A percentile compares a stretch with the other conserved stretches of the same genome.
These are phyloP conservation scores for Ophiostoma angusticollis DNA, from an alignment of 2,329 filamentous ascomycete genomes.

Conservation along the genomic window DNA sequence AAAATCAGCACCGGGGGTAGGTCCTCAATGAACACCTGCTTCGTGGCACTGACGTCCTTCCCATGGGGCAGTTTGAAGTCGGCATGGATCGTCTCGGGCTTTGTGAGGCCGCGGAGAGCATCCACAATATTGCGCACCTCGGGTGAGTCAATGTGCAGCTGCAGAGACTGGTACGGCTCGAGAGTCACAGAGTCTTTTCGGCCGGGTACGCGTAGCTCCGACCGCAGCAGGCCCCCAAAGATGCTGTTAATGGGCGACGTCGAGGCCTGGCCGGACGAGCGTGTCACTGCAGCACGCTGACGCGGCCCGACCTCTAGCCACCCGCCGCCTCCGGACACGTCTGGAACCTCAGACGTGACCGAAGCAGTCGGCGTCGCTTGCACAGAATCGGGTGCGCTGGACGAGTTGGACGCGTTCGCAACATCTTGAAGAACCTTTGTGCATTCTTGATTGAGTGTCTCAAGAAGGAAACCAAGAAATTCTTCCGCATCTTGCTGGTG, in stretches of 20 bases:
- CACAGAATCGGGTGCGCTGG: slow-evolving; percentile 27
- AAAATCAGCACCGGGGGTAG: slow-evolving; percentile 85
- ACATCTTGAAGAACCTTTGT: slow-evolving; percentile 54
- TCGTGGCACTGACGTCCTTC: slow-evolving; percentile 65
- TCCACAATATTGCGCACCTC: slow-evolving; percentile 86
- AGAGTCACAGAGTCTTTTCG: slow-evolving; percentile 83
- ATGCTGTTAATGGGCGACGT: slow-evolving; percentile 83
- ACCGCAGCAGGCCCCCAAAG: slow-evolving; percentile 82
- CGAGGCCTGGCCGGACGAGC: slow-evolving; percentile 64
- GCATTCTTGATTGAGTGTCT: slow-evolving; percentile 89
- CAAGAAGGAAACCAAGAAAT: slow-evolving; percentile 84
- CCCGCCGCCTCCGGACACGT: slow-evolving; percentile 31
- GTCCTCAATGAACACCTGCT: slow-evolving; percentile 88
- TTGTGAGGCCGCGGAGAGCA: slow-evolving; percentile 72
- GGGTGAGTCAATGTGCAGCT: slow-evolving; percentile 82
- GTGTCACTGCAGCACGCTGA: slow-evolving; percentile 75
- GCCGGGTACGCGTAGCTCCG: slow-evolving; percentile 76
- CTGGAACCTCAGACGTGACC: slow-evolving; percentile 17
- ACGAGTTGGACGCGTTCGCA: slow-evolving; percentile 22
- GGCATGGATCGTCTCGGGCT: slow-evolving; percentile 71
- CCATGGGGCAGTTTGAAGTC: slow-evolving; percentile 73
- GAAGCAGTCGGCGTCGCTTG: slow-evolving; percentile 28
- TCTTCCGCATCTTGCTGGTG: slow-evolving; percentile 98
- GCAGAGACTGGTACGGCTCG: slow-evolving; percentile 86
- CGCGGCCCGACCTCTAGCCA: slow-evolving; percentile 94